Conservation (phyloP, 352 stramenopile genomes). For the Phytophthora rubi region DNA sequence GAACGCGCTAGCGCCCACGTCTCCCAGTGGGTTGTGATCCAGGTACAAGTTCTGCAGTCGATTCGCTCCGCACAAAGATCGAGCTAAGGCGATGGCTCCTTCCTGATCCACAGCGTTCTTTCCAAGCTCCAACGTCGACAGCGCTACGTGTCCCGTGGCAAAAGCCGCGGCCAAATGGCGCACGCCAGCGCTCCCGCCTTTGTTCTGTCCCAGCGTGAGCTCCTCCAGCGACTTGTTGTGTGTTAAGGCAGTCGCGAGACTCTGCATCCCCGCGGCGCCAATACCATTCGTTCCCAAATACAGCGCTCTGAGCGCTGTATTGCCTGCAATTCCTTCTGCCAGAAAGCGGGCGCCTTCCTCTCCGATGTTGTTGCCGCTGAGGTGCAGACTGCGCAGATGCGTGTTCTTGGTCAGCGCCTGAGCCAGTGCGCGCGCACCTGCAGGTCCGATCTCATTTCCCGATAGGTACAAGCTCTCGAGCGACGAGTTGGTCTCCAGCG, state of each 20-base stretch:
- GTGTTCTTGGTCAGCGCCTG: conserved; percentile 61
- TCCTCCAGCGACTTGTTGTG: conserved; percentile 70
- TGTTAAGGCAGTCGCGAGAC: conserved; percentile 60
- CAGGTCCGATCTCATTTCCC: conserved; percentile 80
- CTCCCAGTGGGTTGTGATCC: conserved; percentile 87
- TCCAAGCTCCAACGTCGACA: conserved; percentile 80
- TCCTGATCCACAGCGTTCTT: conserved; percentile 81
- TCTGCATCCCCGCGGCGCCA: conserved; percentile 64
- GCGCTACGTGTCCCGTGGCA: conserved; percentile 48
- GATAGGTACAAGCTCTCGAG: conserved; percentile 81
- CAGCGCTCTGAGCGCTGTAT: conserved; percentile 57
- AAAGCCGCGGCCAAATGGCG: conserved; percentile 68
- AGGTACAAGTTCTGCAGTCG: conserved; percentile 84
- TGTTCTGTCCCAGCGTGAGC: conserved; percentile 81
- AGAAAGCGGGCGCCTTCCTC: conserved; percentile 68
- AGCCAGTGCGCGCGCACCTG: conserved; percentile 54
- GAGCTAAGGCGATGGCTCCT: conserved; percentile 70
- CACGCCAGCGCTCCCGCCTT: conserved; percentile 65
- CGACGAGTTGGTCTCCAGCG: conserved; percentile 65
- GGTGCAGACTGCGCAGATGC: conserved; percentile 67
- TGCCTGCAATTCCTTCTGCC: conserved; percentile 59
- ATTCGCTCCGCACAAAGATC: conserved; percentile 58
- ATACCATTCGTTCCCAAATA: conserved; percentile 88
- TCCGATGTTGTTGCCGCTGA: conserved; percentile 87
- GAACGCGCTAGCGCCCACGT: conserved; percentile 70